These are phyloP conservation scores for Aethionema arabicum DNA, from an alignment of 345 rosid genomes.

Conservation along the genomic window DNA sequence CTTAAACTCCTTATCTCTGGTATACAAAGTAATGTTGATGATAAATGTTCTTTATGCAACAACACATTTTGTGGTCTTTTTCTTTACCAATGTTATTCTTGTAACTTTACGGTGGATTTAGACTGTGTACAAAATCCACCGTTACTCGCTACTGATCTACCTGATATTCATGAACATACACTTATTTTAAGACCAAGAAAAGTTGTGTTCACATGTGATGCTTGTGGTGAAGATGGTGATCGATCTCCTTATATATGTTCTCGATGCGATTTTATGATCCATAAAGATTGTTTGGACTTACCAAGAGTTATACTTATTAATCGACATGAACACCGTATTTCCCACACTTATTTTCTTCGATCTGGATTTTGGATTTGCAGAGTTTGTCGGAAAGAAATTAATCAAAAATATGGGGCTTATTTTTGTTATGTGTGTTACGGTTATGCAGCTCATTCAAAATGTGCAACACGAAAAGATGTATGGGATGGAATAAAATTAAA, in stretches of 20 bases:
- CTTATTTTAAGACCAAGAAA: background rate
- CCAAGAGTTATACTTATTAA: background rate
- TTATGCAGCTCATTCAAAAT: constrained; percentile 13
- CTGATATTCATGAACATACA: background rate
- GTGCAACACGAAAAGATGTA: background rate
- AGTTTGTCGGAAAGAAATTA: background rate
- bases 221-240: background rate
- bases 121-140: background rate
- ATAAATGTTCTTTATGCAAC: background rate
- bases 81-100: background rate
- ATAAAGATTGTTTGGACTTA: background rate
- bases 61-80: background rate
- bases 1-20: no score
- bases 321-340: background rate
- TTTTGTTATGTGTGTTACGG: background rate
- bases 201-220: background rate
- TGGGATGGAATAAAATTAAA: background rate
- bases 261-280: background rate
- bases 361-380: background rate
- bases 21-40: no score
- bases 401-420: background rate
- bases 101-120: background rate
- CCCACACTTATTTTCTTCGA: background rate
- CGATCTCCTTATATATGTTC: background rate
- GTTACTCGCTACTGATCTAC: background rate